Evolutionary conservation across 2,329 filamentous ascomycete species (phyloP), one percentile per base, ranked within the genome.

Genomic region (Epichloe elymi): DNA sequence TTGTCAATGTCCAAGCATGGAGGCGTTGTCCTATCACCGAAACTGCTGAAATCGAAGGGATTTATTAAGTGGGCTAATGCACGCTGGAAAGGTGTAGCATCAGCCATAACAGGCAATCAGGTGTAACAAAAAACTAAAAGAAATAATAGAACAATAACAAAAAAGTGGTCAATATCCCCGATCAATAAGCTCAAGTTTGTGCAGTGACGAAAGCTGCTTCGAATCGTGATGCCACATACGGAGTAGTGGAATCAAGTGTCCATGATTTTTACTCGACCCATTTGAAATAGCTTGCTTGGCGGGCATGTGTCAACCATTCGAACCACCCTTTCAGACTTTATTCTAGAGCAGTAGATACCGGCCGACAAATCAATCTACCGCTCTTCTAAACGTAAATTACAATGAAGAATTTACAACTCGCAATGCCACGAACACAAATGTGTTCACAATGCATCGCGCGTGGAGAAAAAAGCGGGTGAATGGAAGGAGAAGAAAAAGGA

Each of bases 301-400:
- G 17, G 38, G 60, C 60, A 73, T 87, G 82, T 87, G 78, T 81
- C 82, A 78, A 82, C 81, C 81, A 82, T 83, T 86, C 85, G 85
- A 88, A 84, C 85, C 75, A 82, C 84, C 82, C 82, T 80, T 79
- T 87, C 85, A 88, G 74, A 74, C 66, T 69, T 70, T 69, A 82
- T 79, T 88, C 84, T 77, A 86, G 82, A 82, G 84, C 82, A 86
- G 85, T 83, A 88, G 85, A 88, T 88, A 88, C 85, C 83, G 82
- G 82, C 80, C 75, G 83, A 79, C 67, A 63, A 60, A 60, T 79
- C 67, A 59, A 70, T 86, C 80, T 86, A 66, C 76, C 82, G 78
- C 81, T 74, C 77, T 73, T 70, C 70, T 66, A 55, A 59, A 58
- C 19, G 47, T 40, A 49, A 48, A 52, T 43, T 50, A 67, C 68